Percentiles rank a stretch among this genome's conserved stretches.
These are phyloP conservation scores for Samsoniella hepiali DNA, from an alignment of 2,329 filamentous ascomycete species.

Conservation along the genomic window DNA sequence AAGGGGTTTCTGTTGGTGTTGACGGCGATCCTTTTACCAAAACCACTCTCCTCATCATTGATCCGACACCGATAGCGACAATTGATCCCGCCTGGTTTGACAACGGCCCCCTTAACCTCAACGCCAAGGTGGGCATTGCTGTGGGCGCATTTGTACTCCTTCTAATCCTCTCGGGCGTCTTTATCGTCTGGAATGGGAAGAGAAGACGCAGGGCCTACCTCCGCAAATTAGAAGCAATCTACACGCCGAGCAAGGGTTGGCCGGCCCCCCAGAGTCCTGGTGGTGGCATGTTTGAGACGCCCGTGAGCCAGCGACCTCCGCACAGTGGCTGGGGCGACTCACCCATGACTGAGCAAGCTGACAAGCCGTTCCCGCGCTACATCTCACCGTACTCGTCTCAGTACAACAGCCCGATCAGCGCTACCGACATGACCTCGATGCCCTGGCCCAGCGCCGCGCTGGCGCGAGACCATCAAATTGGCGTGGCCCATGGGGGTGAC, in stretches of 20 bases:
- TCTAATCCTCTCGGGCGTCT: slow-evolving; percentile 47
- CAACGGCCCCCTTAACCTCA: slow-evolving; percentile 47
- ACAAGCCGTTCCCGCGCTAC: slow-evolving; percentile 44
- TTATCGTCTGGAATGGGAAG: slow-evolving; percentile 55
- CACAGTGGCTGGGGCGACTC: slow-evolving; percentile 51
- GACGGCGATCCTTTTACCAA: slow-evolving; percentile 52
- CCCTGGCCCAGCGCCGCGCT: slow-evolving; percentile 35
- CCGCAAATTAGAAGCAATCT: slow-evolving; percentile 42
- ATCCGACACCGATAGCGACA: slow-evolving; percentile 41
- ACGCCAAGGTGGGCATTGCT: slow-evolving; percentile 57
- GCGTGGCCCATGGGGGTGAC: slow-evolving; percentile 41
- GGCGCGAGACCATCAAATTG: slow-evolving; percentile 36
- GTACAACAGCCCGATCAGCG: slow-evolving; percentile 56
- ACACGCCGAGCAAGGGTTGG: slow-evolving; percentile 38
- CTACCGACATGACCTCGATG: slow-evolving; percentile 33
- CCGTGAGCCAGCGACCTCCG: slow-evolving; percentile 52
- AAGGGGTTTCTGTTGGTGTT: slow-evolving; percentile 47
- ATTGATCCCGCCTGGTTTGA: slow-evolving; percentile 41
- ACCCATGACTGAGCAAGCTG: slow-evolving; percentile 43
- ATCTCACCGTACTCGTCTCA: slow-evolving; percentile 60
- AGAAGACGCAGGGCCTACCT: slow-evolving; percentile 53
- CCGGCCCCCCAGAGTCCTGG: slow-evolving; percentile 31
- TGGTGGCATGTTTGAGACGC: slow-evolving; percentile 40
- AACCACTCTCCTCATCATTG: slow-evolving; percentile 46
- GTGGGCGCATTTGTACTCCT: slow-evolving; percentile 48